Percentiles rank a stretch among this genome's conserved stretches.
Conservation (phyloP, 306 rosid species). For the Cucurbita moschata region DNA sequence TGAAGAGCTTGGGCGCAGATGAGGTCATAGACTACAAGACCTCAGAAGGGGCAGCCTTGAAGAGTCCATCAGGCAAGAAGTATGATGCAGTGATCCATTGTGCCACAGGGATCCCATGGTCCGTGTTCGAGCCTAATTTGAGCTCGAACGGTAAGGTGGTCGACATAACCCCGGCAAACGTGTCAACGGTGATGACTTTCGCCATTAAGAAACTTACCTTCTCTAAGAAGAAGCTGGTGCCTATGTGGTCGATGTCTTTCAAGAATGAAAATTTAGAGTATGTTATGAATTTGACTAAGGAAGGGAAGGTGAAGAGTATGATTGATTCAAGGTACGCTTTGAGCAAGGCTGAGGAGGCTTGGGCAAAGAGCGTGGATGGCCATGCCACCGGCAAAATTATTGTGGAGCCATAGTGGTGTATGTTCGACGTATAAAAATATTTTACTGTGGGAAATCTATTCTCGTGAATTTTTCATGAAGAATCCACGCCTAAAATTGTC, state of each 20-base stretch:
- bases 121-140: slow-evolving; percentile 40
- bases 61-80: slow-evolving; percentile 50
- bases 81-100: slow-evolving; percentile 46
- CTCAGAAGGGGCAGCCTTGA: slow-evolving; percentile 40
- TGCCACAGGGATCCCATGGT: slow-evolving; percentile 46
- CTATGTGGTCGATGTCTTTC: neutral
- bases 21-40: slow-evolving; percentile 62
- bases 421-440: too few relatives aligned
- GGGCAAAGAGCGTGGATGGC: slow-evolving; percentile 58
- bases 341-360: slow-evolving; percentile 58
- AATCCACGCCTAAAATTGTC: too few relatives aligned
- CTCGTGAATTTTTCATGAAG: too few relatives aligned
- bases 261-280: slow-evolving; percentile 33
- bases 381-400: slow-evolving; percentile 58
- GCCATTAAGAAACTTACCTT: slow-evolving; percentile 34
- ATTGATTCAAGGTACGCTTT: slow-evolving; percentile 37
- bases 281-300: slow-evolving; percentile 32
- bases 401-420: slow-evolving; percentile 19
- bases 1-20: slow-evolving; percentile 53
- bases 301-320: slow-evolving; percentile 39
- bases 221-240: slow-evolving; percentile 43
- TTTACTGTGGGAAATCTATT: too few relatives aligned
- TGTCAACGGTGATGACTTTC: slow-evolving; percentile 11
- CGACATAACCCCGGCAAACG: slow-evolving; percentile 29
- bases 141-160: slow-evolving; percentile 34